phyloP scores from a whole-genome alignment of 2,329 filamentous ascomycete genomes.

The Fusarium neocosmosporiellum region DNA sequence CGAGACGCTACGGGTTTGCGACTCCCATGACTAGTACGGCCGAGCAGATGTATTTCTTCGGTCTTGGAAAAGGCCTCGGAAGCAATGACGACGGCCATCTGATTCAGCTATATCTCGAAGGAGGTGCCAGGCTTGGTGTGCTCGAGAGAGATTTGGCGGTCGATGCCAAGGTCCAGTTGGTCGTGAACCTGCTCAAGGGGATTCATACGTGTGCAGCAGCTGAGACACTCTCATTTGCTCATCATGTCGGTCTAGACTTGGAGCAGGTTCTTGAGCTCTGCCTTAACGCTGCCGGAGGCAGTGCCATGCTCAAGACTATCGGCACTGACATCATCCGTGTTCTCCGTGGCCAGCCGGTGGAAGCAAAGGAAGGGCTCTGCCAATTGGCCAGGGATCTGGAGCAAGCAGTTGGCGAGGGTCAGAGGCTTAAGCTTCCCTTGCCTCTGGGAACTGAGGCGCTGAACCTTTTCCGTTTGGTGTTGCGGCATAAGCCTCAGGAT shows the following conservation, averaged over 20 bases:
- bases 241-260: slow-evolving; percentile 22
- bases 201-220: slow-evolving; percentile 27
- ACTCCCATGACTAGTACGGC: slow-evolving; percentile 70
- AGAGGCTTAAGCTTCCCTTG: slow-evolving; percentile 22
- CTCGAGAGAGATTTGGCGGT: not conserved
- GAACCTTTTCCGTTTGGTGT: slow-evolving; percentile 19
- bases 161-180: slow-evolving; percentile 13
- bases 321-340: slow-evolving; percentile 16
- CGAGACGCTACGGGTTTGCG: slow-evolving; percentile 67
- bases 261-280: slow-evolving; percentile 29
- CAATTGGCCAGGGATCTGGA: slow-evolving; percentile 5
- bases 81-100: slow-evolving; percentile 21
- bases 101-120: slow-evolving; percentile 20
- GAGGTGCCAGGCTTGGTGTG: not conserved
- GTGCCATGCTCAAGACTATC: slow-evolving; percentile 8
- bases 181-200: slow-evolving; percentile 19
- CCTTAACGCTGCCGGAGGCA: slow-evolving; percentile 25
- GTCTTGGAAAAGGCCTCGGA: slow-evolving; percentile 64
- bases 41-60: slow-evolving; percentile 73
- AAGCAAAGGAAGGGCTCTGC: not conserved
- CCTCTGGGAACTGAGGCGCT: slow-evolving; percentile 19
- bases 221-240: slow-evolving; percentile 25
- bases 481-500: slow-evolving; percentile 17
- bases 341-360: slow-evolving; percentile 3
- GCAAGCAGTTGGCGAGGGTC: slow-evolving; percentile 20